Evolutionary conservation across 495 filamentous ascomycete genomes (phyloP), one percentile per base, ranked within the genome.

Genomic region (Tuber magnatum): DNA sequence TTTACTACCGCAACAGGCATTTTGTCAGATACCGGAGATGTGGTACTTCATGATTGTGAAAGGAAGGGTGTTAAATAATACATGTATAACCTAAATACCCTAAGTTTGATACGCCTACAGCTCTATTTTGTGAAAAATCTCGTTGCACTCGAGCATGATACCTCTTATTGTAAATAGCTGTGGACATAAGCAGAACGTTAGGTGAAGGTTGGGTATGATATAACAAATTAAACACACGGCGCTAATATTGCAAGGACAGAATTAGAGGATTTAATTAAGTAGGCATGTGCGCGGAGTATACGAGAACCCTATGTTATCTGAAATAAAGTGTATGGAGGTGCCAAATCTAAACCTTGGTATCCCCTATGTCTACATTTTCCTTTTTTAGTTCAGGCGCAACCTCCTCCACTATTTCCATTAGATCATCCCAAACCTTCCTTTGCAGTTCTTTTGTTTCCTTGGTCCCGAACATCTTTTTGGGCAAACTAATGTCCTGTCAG

Each of bases 361-460:
- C 35, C 28, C 56, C 56, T 18, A 4, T 14, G 4, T 35, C 56
- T 18, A 1, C 28, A 20, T 65, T 65, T 16, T 65, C 56, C 28
- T 35, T 14, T 28, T 18, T 35, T 35, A 65, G 28, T 20, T 65
- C 56, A 18, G 56, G 56, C 14, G 12, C 56, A 35, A 35, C 56
- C 16, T 28, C 84, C 75, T 88, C 87, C 56, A 89, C 42, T 69
- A 89, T 87, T 38, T 74, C 76, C 24, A 81, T 81, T 14, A 90
- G 42, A 82, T 91, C 88, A n/a, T 75, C 75, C 85, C 89, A 87
- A 12, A 91, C 83, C 80, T 83, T 84, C 80, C 85, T 83, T 71
- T 89, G 84, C 51, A 85, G 85, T 71, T 85, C 71, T 8, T 72
- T 51, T 7, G 84, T 85, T 39, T 87, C 82, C 1, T 81, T 76